Conservation (phyloP, 1,284 basidiomycete genomes). For the Neolentinus lepideus region DNA sequence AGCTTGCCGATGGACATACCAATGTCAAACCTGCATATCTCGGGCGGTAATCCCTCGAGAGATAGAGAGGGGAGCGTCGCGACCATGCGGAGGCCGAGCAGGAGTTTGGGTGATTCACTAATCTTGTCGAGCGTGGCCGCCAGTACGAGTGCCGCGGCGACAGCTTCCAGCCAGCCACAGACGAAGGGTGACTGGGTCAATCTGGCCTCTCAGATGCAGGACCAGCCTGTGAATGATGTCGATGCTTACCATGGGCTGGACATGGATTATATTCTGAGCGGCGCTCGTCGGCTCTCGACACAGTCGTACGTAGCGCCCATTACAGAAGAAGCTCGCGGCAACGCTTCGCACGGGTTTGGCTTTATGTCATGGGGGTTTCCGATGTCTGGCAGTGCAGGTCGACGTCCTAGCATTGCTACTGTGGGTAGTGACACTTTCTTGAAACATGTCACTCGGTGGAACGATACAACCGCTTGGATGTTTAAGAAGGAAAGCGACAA, state of each 20-base stretch:
- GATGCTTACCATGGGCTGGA: slow-evolving; percentile 32
- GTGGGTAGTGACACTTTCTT: slow-evolving; percentile 55
- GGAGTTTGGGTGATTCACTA: slow-evolving; percentile 42
- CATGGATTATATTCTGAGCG: slow-evolving; percentile 34
- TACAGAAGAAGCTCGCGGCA: not conserved
- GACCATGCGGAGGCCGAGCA: slow-evolving; percentile 45
- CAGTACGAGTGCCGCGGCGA: slow-evolving; percentile 7
- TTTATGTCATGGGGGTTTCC: slow-evolving; percentile 12
- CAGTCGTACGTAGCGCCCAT: not conserved
- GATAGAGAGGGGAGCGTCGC: slow-evolving; percentile 41
- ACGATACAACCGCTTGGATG: slow-evolving; percentile 41
- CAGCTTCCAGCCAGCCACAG: slow-evolving; percentile 9
- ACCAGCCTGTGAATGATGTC: slow-evolving; percentile 4
- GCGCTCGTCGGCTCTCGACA: slow-evolving; percentile 7
- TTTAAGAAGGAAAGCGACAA: slow-evolving; percentile 52
- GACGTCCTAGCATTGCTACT: slow-evolving; percentile 43
- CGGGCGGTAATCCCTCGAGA: slow-evolving; percentile 18
- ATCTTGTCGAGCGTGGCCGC: slow-evolving; percentile 17
- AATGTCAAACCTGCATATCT: slow-evolving; percentile 32
- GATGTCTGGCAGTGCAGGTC: slow-evolving; percentile 19
- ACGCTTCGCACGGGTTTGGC: not conserved
- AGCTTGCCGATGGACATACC: slow-evolving; percentile 20
- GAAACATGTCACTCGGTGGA: slow-evolving; percentile 37
- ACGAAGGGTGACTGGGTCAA: slow-evolving; percentile 13
- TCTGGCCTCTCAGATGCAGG: slow-evolving; percentile 8